Conservation (phyloP, 768 basidiomycete genomes). For the Calvatia gigantea region DNA sequence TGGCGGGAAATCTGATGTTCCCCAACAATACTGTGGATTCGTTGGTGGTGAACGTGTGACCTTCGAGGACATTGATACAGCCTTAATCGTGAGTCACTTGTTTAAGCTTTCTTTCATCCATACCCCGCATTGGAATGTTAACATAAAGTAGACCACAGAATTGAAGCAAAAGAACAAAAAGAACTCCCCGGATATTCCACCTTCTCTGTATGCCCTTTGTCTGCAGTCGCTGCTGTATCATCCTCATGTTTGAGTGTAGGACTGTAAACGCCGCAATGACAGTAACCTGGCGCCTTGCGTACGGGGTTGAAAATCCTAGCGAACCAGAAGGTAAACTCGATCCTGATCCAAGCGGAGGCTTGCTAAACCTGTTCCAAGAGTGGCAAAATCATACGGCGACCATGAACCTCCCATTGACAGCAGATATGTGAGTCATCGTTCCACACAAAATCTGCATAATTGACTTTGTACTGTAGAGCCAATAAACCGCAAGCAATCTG, state of each 20-base stretch:
- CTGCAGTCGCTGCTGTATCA: not conserved
- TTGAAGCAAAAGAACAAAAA: constrained; percentile 37
- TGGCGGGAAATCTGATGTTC: constrained; percentile 44
- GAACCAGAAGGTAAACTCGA: constrained; percentile 48
- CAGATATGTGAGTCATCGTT: not conserved
- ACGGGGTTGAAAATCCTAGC: constrained; percentile 46
- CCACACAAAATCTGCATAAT: not conserved
- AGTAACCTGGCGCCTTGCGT: constrained; percentile 60
- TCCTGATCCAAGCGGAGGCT: not conserved
- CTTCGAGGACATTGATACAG: not conserved
- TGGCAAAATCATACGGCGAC: not conserved
- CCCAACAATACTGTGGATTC: constrained; percentile 20
- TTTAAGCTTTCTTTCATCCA: not conserved
- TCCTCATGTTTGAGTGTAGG: not conserved
- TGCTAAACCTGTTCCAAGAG: not conserved
- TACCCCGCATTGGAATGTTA: too few relatives aligned
- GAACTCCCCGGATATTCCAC: constrained; percentile 27
- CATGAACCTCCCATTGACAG: not conserved
- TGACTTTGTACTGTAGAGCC: not conserved
- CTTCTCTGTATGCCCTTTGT: constrained; percentile 42
- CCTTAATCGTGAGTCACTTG: constrained; percentile 31
- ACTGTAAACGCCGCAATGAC: not conserved
- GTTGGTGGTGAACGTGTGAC: not conserved
- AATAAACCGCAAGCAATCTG: not conserved
- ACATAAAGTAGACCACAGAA: constrained; percentile 35